These are phyloP conservation scores for Podaxis sp. DNA, from an alignment of 768 basidiomycete species.

Conservation along the genomic window DNA sequence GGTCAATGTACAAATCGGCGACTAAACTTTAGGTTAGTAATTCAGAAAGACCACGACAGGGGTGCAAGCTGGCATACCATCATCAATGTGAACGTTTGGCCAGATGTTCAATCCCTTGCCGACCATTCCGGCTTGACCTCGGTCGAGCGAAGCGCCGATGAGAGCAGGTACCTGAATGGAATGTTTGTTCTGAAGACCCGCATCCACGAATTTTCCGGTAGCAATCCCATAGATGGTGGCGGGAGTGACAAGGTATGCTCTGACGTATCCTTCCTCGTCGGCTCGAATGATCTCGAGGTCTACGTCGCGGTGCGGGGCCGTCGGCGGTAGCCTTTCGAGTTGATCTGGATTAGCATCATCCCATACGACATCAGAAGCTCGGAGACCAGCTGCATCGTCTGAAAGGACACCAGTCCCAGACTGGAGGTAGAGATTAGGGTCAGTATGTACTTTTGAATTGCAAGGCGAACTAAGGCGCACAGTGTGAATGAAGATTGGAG, in stretches of 20 bases:
- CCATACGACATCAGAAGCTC: constrained; percentile 34
- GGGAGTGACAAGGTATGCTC: constrained; percentile 49
- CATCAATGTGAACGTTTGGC: constrained; percentile 52
- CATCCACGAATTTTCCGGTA: constrained; percentile 40
- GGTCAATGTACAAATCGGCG: constrained; percentile 34
- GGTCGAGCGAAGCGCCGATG: constrained; percentile 33
- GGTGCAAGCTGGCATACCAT: constrained; percentile 28
- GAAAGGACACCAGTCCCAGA: constrained; percentile 35
- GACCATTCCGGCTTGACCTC: constrained; percentile 45
- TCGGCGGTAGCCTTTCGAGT: constrained; percentile 39
- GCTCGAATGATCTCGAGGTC: constrained; percentile 45
- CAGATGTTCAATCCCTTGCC: constrained; percentile 51
- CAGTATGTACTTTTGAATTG: not conserved
- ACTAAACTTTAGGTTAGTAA: constrained; percentile 24
- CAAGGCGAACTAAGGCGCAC: constrained; percentile 22
- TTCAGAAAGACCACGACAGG: not conserved
- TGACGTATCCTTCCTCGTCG: constrained; percentile 45
- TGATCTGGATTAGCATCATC: constrained; percentile 41
- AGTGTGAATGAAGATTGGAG: constrained; percentile 37
- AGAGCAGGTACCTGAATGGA: constrained; percentile 48
- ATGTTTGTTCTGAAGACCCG: constrained; percentile 42
- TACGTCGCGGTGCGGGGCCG: constrained; percentile 44
- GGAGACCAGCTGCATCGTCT: constrained; percentile 39
- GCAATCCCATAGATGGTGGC: constrained; percentile 51
- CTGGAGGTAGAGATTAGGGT: constrained; percentile 13